Evolutionary conservation across 2,329 filamentous ascomycete genomes (phyloP), one percentile per base, ranked within the genome.

Genomic region (Alternaria ventricosa): DNA sequence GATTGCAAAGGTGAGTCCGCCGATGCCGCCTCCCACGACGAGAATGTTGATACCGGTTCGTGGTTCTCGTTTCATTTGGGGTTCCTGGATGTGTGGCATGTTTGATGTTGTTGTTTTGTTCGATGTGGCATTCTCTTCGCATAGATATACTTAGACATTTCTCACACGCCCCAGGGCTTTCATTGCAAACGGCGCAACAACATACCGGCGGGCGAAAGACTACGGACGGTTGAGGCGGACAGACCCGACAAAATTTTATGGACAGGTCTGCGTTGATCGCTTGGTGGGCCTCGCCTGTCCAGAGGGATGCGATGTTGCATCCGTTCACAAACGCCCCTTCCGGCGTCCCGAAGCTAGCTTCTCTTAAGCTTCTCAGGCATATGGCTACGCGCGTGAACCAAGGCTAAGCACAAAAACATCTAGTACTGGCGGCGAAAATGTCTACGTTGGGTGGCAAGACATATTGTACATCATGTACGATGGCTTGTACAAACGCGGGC

Each of bases 11-110:
- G 70, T 67, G 18, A 78, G 56, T 18, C 74, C 75, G 11, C 65
- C 74, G 7, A 75, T 67, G 6, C 75, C 75, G 13, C 67, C 72
- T 10, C 75, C 75, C 2, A 74, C 67, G 11, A 78, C 70, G 2
- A 76, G 62, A 27, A 71, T 58, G 8, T 36, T 18, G 28, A 50
- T 22, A 8, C 28, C 28, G 5, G 53, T 27, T 9, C n/a, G 9
- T 28, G 27, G 22, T 18, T 28, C 43, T 27, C 55, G 41, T 33
- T 45, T 15, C 55, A 47, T 51, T 20, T 51, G n/a, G n/a, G 27
- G 18, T 2, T 51, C n/a, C 13, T 15, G n/a, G 27, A 10, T 20
- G 12, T 18, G 6, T 12, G 47, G 18, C 47, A 51, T 51, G 27
- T 51, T 22, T 13, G 47, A 2, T 51, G 1, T 1, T 51, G n/a